These are phyloP conservation scores for Pseudonectria buxi DNA, from an alignment of 2,329 filamentous ascomycete species.

Conservation along the genomic window DNA sequence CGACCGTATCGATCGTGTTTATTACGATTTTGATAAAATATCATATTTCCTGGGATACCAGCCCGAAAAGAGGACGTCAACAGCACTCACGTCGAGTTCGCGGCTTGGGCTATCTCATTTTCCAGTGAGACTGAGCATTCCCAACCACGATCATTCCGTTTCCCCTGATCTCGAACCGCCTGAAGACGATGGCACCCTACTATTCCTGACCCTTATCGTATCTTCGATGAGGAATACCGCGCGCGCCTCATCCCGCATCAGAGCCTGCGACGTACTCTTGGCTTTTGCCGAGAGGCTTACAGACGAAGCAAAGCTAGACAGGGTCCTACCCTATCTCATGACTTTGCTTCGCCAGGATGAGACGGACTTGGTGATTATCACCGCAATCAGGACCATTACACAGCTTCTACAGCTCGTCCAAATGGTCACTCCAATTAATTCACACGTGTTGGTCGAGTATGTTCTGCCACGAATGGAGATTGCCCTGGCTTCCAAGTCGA, in stretches of 20 bases:
- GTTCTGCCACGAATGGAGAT: constrained; percentile 58
- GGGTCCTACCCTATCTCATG: constrained; percentile 85
- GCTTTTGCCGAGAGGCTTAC: constrained; percentile 88
- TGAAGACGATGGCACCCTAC: constrained; percentile 81
- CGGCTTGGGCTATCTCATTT: constrained; percentile 58
- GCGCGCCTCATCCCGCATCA: constrained; percentile 76
- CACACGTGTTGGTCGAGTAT: constrained; percentile 63
- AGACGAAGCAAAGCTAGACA: constrained; percentile 91
- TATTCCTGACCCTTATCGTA: constrained; percentile 84
- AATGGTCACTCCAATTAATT: constrained; percentile 75
- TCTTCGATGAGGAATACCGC: constrained; percentile 86
- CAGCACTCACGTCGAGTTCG: constrained; percentile 20
- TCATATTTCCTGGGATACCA: constrained; percentile 84
- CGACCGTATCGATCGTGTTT: constrained; percentile 88
- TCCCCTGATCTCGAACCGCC: constrained; percentile 54
- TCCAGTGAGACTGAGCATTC: constrained; percentile 78
- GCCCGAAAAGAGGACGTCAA: constrained; percentile 36
- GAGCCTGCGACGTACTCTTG: constrained; percentile 84
- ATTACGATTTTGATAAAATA: constrained; percentile 95
- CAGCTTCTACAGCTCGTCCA: constrained; percentile 82
- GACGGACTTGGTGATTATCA: constrained; percentile 75
- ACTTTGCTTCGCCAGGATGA: constrained; percentile 68
- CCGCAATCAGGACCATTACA: constrained; percentile 78
- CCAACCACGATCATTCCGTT: constrained; percentile 70
- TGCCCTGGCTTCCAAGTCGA: constrained; percentile 39